Conservation (phyloP, 2,329 filamentous ascomycete species). For the Cladobotryum mycophilum region DNA sequence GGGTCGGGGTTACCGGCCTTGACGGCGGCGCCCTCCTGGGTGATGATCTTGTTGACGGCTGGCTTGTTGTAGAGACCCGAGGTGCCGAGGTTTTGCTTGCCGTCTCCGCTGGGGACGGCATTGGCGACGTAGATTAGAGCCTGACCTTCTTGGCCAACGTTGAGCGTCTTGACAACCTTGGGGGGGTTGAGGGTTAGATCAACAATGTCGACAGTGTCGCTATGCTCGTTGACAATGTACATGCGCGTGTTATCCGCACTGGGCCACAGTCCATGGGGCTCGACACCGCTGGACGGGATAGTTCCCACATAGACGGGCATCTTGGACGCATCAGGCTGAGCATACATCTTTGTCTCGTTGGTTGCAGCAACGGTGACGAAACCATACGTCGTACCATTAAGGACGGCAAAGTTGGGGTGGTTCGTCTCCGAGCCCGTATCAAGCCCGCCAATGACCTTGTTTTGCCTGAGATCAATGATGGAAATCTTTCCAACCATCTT, state of each 20-base stretch:
- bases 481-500: constrained; percentile 13
- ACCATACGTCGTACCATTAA: constrained; percentile 8
- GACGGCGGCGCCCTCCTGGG: neutral
- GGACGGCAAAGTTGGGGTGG: constrained; percentile 10
- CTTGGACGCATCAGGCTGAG: constrained; percentile 1
- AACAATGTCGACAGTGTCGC: constrained; percentile 12
- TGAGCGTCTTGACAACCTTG: constrained; percentile 4
- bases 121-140: constrained; percentile 12
- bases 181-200: constrained; percentile 7
- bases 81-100: constrained; percentile 10
- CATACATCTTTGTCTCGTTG: constrained; percentile 11
- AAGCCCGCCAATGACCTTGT: constrained; percentile 2
- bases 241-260: constrained; percentile 12
- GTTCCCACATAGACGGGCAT: constrained; percentile 8
- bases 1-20: neutral
- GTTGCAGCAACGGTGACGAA: constrained; percentile 12
- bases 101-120: constrained; percentile 8
- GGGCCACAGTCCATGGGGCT: constrained; percentile 14
- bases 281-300: constrained; percentile 7
- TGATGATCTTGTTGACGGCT: constrained; percentile 8
- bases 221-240: constrained; percentile 13
- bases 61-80: constrained; percentile 9
- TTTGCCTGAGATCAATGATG: constrained; percentile 3
- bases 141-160: constrained; percentile 12
- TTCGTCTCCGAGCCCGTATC: constrained; percentile 13